phyloP scores from a whole-genome alignment of 768 basidiomycete genomes.

The Xanthoconium purpureum region DNA sequence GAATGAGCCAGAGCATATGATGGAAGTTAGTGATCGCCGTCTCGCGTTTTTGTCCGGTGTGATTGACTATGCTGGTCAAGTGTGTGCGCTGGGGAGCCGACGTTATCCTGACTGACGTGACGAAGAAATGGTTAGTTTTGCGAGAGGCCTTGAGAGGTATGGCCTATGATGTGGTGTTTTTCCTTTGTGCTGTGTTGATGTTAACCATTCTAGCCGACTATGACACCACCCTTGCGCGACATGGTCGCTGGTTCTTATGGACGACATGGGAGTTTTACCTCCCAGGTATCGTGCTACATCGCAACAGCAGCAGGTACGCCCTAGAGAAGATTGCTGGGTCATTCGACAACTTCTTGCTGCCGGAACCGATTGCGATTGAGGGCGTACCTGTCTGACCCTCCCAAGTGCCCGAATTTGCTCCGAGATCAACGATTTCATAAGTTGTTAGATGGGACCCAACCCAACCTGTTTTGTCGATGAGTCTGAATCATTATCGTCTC shows the following conservation, averaged over 20 bases:
- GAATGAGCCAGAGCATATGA: constrained; percentile 84
- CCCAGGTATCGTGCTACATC: constrained; percentile 40
- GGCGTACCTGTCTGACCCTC: constrained; percentile 13
- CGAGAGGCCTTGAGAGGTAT: constrained; percentile 56
- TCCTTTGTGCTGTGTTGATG: background rate
- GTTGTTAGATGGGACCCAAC: constrained; percentile 1
- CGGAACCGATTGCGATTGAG: constrained; percentile 24
- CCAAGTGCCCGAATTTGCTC: background rate
- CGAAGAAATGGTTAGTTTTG: constrained; percentile 63
- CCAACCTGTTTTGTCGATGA: background rate
- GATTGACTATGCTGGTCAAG: constrained; percentile 33
- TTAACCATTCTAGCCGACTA: constrained; percentile 51
- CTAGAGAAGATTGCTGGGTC: constrained; percentile 56
- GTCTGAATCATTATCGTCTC: too few relatives aligned
- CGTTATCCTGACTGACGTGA: constrained; percentile 76
- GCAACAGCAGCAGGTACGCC: constrained; percentile 25
- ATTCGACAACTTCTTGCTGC: constrained; percentile 38
- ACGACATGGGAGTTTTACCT: constrained; percentile 60
- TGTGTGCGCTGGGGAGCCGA: constrained; percentile 77
- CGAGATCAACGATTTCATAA: background rate
- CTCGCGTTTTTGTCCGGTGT: background rate
- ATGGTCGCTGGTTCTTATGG: constrained; percentile 73
- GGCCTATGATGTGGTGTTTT: constrained; percentile 11
- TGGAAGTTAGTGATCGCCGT: constrained; percentile 57
- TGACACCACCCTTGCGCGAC: constrained; percentile 56